phyloP scores from a whole-genome alignment of 805 yeast species.

The Nakazawaea wickerhamii region DNA sequence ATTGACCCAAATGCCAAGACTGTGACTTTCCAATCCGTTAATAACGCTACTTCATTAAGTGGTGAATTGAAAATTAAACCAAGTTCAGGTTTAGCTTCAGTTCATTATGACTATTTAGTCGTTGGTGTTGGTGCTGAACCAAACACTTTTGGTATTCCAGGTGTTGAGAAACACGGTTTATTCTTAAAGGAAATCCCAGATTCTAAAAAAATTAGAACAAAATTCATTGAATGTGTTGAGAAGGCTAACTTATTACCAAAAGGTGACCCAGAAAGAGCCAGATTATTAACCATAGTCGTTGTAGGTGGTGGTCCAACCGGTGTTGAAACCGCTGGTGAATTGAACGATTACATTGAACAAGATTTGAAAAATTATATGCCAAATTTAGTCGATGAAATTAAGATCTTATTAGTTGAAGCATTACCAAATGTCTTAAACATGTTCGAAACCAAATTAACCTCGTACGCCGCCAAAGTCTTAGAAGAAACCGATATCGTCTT shows the following conservation, averaged over 20 bases:
- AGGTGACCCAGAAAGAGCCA: constrained; percentile 46
- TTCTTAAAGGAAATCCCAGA: constrained; percentile 50
- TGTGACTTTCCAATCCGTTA: constrained; percentile 40
- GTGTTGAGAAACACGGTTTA: constrained; percentile 48
- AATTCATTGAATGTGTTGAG: constrained; percentile 45
- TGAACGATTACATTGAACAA: constrained; percentile 52
- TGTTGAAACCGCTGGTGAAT: constrained; percentile 53
- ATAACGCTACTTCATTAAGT: constrained; percentile 43
- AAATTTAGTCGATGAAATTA: constrained; percentile 43
- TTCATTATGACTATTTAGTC: constrained; percentile 47
- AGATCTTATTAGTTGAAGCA: constrained; percentile 47
- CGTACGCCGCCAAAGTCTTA: constrained; percentile 47
- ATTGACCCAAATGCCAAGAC: constrained; percentile 40
- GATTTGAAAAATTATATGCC: constrained; percentile 52
- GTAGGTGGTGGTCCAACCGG: constrained; percentile 60
- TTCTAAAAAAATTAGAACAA: constrained; percentile 41
- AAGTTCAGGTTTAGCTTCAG: constrained; percentile 34
- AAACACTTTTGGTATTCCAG: constrained; percentile 52
- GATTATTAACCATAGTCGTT: constrained; percentile 46
- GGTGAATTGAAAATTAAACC: constrained; percentile 43
- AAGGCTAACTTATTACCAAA: constrained; percentile 48
- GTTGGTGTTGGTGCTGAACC: constrained; percentile 57
- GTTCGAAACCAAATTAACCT: constrained; percentile 45
- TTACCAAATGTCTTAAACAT: constrained; percentile 48
- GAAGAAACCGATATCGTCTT: constrained; percentile 43